Evolutionary conservation across 2,329 filamentous ascomycete genomes (phyloP), one percentile per base, ranked within the genome.

Genomic region (Talaromyces sp.): DNA sequence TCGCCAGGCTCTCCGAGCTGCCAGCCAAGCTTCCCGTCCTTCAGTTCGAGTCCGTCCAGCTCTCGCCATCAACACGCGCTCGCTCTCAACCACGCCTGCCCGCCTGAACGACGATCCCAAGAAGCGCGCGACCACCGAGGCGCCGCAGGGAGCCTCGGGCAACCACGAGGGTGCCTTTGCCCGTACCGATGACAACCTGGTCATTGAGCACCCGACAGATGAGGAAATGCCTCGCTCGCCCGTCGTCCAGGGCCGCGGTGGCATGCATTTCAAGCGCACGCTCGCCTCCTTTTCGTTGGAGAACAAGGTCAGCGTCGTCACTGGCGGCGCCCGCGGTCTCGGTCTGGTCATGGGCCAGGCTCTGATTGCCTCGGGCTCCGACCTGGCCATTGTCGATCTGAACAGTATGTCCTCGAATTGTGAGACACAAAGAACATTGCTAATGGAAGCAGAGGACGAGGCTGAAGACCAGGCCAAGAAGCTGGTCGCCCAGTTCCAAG

Each of bases 271-370:
- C 77, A 92, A 91, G 80, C 88, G 91, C 27, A 96, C 92, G 0
- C 84, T 97, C 29, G 87, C 90, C 35, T 86, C 86, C 50, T 98
- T 97, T 79, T 93, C 91, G 9, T 84, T 98, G 35, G 89, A 96
- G 72, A 89, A 87, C 63, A 89, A 88, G 71, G 89, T 93, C 9
- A 91, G 86, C 53, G 81, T 97, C 46, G 89, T 98, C 43, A 98
- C 93, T 0, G 93, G 93, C 57, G 93, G 93, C 71, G 93, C 93
- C 27, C 84, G 93, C 71, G 93, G 93, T 8, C 77, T 98, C 61
- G 93, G 93, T 43, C 80, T 97, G 63, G 92, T 96, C 67, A 97
- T 98, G 89, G 90, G 89, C 56, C 92, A 96, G 79, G 92, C 90
- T 53, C 85, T 96, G 76, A 89, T 96, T 58, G 88, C 91, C 58